phyloP scores from a whole-genome alignment of 2,329 filamentous ascomycete genomes.

The Chlorencoelia australis region DNA sequence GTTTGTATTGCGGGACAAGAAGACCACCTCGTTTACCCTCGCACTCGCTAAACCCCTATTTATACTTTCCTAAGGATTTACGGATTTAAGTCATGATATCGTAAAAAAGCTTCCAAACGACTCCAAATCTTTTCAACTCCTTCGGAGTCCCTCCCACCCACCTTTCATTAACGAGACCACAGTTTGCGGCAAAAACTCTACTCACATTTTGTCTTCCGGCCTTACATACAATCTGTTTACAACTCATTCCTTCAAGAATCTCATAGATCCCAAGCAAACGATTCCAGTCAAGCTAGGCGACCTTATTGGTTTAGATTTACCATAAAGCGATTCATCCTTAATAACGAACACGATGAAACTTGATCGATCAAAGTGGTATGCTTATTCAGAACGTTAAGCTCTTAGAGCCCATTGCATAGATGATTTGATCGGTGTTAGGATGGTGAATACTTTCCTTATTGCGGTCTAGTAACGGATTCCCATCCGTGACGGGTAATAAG shows the following conservation, averaged over 20 bases:
- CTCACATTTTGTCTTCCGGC: slow-evolving; percentile 1
- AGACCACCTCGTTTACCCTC: no score
- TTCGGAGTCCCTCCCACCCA: no score
- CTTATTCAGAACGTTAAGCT: slow-evolving; percentile 3
- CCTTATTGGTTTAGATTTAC: slow-evolving; percentile 5
- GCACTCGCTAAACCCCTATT: no score
- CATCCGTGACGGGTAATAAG: slow-evolving; percentile 1
- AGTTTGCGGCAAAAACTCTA: neutral
- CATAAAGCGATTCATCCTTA: neutral
- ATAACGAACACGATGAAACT: neutral
- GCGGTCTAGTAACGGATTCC: slow-evolving; percentile 2
- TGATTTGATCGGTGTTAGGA: slow-evolving; percentile 3
- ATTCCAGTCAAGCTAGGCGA: neutral
- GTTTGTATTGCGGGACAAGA: no score
- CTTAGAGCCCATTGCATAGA: slow-evolving; percentile 3
- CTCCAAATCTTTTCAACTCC: no score
- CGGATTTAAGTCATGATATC: no score
- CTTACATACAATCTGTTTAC: slow-evolving; percentile 3
- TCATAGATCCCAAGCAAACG: neutral
- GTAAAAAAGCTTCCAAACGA: no score
- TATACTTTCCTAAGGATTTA: no score
- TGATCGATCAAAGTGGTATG: neutral
- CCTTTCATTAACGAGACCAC: no score
- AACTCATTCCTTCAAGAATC: neutral
- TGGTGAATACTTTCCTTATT: slow-evolving; percentile 1